These are phyloP conservation scores for Acacia concinna DNA, from an alignment of 331 rosid genomes.

Conservation along the genomic window DNA sequence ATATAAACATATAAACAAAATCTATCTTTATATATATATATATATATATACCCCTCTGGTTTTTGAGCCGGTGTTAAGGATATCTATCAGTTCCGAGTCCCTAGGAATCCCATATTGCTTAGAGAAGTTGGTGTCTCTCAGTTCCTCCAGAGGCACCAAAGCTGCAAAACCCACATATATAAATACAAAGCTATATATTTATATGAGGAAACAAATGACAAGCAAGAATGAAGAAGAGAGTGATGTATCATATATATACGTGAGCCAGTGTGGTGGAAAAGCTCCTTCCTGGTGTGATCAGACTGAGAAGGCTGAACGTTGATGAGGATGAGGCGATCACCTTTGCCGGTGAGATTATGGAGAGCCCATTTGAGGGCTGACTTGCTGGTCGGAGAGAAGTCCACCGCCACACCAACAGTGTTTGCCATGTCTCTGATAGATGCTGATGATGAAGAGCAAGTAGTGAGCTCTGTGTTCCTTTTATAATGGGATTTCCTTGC, in stretches of 20 bases:
- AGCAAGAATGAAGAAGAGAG: not conserved
- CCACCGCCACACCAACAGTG: conserved; percentile 69
- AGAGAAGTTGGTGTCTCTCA: conserved; percentile 53
- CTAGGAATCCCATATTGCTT: conserved; percentile 73
- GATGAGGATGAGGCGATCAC: conserved; percentile 59
- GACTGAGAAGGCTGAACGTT: conserved; percentile 62
- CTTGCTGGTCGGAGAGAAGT: conserved; percentile 70
- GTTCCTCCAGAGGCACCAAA: conserved; percentile 78
- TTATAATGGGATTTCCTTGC: conserved; percentile 5
- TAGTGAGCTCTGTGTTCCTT: not conserved
- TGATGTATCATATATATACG: conserved; percentile 36
- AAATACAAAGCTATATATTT: not conserved
- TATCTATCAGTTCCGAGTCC: conserved; percentile 64
- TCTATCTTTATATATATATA: not conserved
- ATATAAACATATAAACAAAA: not conserved
- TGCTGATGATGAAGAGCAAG: not conserved
- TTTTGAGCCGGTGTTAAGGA: conserved; percentile 57
- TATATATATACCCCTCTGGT: conserved; percentile 49
- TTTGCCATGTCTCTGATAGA: conserved; percentile 44
- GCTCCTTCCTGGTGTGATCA: conserved; percentile 62
- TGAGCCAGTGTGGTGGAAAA: conserved; percentile 60
- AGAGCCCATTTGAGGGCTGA: conserved; percentile 67
- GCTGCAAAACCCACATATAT: conserved; percentile 40
- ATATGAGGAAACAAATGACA: not conserved
- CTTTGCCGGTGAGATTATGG: conserved; percentile 50